Conservation (phyloP, 441 rosid genomes). For the Monsonia emarginata region DNA sequence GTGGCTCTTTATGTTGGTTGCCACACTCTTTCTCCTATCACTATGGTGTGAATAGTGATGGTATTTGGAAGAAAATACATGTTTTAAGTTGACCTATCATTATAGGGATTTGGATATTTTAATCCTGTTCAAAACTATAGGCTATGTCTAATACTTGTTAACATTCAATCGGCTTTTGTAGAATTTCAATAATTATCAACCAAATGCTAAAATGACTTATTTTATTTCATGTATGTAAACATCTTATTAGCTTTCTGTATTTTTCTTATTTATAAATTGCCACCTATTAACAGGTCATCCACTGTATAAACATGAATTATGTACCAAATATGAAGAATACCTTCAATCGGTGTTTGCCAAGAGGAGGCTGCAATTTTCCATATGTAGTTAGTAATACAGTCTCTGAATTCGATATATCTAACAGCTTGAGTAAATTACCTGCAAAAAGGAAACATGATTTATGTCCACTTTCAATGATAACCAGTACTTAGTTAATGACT, state of each 20-base stretch:
- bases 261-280: not conserved
- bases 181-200: not conserved
- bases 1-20: not conserved
- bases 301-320: not conserved
- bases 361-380: constrained; percentile 93
- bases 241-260: not conserved
- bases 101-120: not conserved
- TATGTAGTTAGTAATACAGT: constrained; percentile 57
- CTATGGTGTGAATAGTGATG: not conserved
- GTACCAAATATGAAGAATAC: constrained; percentile 25
- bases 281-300: not conserved
- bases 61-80: not conserved
- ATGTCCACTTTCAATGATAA: not conserved
- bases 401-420: constrained; percentile 63
- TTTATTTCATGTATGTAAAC: not conserved
- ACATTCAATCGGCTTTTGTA: not conserved
- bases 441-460: constrained; percentile 22
- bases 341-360: constrained; percentile 86
- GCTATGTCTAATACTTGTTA: not conserved
- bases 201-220: not conserved
- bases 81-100: not conserved
- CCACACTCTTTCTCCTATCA: not conserved
- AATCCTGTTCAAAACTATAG: not conserved
- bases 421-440: constrained; percentile 73
- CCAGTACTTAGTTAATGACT: not conserved